Evolutionary conservation across 2,329 filamentous ascomycete species (phyloP), one percentile per base, ranked within the genome.

Genomic region (Ilyonectria destructans): DNA sequence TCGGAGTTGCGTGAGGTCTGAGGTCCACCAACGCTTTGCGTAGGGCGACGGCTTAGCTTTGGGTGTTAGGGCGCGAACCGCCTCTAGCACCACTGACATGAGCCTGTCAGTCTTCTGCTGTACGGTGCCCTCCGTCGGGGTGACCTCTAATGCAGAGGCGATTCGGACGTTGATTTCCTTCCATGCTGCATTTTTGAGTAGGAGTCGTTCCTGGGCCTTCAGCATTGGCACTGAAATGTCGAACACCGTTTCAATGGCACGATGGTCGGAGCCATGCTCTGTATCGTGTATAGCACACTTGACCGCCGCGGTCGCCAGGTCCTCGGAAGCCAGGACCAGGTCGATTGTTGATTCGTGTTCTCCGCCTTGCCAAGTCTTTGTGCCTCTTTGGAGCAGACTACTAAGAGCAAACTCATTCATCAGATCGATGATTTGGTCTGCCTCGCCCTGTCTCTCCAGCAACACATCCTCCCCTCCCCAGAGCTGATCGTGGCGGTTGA

Each of bases 301-400:
- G 13, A 72, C 58, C 9, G 70, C 48, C 15, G 46, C 29, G 6
- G 58, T 35, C 1, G 58, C 58, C 17, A 76, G 48, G 26, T 71
- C 73, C 35, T 75, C 65, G 8, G 71, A 72, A 6, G 52, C 71
- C 10, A 76, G 67, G 7, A 77, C 69, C 13, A 78, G 48, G 57
- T 78, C 67, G 33, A 79, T 75, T 6, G 70, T 78, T n/a, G 69
- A 58, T 45, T 72, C 64, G 57, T 65, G 23, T 4, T 72, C 67
- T 33, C 72, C 60, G n/a, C 72, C 65, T 29, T 78, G 62, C 78
- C 68, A 81, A 64, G 72, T 81, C 65, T 81, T 82, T 26, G 74
- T 81, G 2, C 77, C 79, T 67, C 75, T 64, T 56, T 74, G 79
- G 2, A 82, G 77, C 49, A 82, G 65, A 70, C 77, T 81, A 4